These are phyloP conservation scores for Lactarius sp. DNA, from an alignment of 768 basidiomycete genomes.

Conservation along the genomic window DNA sequence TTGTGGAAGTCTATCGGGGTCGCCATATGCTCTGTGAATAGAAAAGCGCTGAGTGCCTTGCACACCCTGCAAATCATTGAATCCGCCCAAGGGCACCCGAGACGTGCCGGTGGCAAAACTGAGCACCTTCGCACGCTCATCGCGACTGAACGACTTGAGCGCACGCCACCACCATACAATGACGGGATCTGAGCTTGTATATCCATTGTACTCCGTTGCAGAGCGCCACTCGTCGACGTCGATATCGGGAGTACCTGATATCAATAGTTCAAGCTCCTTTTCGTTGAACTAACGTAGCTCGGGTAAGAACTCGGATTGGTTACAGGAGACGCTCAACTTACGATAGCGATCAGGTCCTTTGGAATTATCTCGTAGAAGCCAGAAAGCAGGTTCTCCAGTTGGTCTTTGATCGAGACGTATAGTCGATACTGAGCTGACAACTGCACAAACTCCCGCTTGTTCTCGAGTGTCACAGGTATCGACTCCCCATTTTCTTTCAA, in stretches of 20 bases:
- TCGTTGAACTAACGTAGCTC: conserved; percentile 70
- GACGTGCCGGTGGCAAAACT: conserved; percentile 96
- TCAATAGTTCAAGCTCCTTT: conserved; percentile 88
- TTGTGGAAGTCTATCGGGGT: conserved; percentile 77
- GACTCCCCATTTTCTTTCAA: conserved; percentile 82
- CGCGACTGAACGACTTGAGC: conserved; percentile 93
- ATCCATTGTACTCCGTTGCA: conserved; percentile 88
- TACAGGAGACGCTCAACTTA: conserved; percentile 37
- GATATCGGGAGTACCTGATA: conserved; percentile 97
- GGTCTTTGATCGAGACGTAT: conserved; percentile 91
- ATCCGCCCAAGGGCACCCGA: conserved; percentile 90
- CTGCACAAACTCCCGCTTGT: conserved; percentile 94
- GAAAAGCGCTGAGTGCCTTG: conserved; percentile 94
- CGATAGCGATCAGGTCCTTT: conserved; percentile 90
- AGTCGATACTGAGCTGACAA: conserved; percentile 91
- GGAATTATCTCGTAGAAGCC: conserved; percentile 99
- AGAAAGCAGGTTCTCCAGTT: conserved; percentile 82
- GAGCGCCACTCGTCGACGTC: conserved; percentile 97
- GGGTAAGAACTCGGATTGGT: conserved; percentile 27
- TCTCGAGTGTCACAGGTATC: conserved; percentile 90
- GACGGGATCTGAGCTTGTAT: conserved; percentile 85
- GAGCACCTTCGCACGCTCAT: conserved; percentile 93
- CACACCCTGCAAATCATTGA: conserved; percentile 91
- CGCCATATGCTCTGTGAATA: conserved; percentile 90
- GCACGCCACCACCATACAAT: conserved; percentile 99